Percentiles rank a stretch among this genome's conserved stretches.
phyloP scores from a whole-genome alignment of 164 flowering plant species.

The Umbilicus rupestris region DNA sequence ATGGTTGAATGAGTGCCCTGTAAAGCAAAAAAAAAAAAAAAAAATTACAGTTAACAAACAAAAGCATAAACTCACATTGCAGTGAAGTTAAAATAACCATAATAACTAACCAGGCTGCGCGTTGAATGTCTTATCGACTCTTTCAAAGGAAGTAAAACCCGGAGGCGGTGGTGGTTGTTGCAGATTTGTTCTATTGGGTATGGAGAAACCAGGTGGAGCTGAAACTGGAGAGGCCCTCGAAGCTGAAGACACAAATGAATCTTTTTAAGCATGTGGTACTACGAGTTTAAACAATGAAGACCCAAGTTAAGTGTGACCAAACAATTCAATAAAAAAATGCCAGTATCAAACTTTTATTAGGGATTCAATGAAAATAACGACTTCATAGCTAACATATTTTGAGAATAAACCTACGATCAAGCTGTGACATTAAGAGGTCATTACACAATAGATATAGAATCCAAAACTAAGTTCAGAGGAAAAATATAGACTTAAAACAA shows the following conservation, averaged over 20 bases:
- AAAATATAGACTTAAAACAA: background rate
- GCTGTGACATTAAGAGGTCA: no score
- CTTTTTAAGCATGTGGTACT: background rate
- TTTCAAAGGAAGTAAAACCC: slow-evolving; percentile 68
- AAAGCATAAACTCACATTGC: background rate
- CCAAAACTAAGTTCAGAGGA: no score
- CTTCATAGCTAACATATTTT: background rate
- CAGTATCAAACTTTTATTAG: background rate
- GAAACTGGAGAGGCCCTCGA: slow-evolving; percentile 55
- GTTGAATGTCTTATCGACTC: slow-evolving; percentile 42
- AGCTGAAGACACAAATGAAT: slow-evolving; percentile 19
- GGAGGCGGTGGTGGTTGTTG: slow-evolving; percentile 50
- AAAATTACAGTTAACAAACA: background rate
- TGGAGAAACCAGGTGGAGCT: slow-evolving; percentile 82
- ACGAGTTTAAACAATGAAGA: background rate
- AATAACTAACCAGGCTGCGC: slow-evolving; percentile 26
- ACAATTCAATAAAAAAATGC: background rate
- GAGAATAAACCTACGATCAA: background rate
- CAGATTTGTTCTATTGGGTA: slow-evolving; percentile 51
- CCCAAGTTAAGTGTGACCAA: background rate
- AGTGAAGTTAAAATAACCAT: background rate
- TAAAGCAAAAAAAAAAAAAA: background rate
- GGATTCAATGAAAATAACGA: background rate
- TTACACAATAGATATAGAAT: no score
- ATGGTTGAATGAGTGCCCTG: slow-evolving; percentile 34